Evolutionary conservation across 2,329 filamentous ascomycete genomes (phyloP), one percentile per base, ranked within the genome.

Genomic region (Penicillium sp.): DNA sequence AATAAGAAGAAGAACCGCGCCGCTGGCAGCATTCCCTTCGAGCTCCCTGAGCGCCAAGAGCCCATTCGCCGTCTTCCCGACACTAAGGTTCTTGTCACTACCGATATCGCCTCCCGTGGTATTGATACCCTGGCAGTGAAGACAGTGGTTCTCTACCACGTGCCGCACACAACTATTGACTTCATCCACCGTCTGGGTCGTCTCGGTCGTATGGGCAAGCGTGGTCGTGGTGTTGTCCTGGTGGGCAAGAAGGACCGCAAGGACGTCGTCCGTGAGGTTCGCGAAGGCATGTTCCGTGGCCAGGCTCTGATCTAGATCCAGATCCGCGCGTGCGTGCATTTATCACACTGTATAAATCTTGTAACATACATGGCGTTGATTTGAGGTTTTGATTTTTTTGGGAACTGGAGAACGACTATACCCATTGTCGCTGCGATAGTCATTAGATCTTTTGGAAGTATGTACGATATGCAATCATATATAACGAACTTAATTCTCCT

Each of bases 121-220:
- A 96, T 99, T 67, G 94, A 99, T 74, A 99, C 94, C 0, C 77
- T 97, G 31, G 89, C 91, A 19, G 93, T 97, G 19, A 84, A 90
- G 56, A 91, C 96, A 65, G 94, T 99, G 51, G 88, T 99, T 53
- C 78, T 99, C 27, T 97, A 96, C 74, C 92, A 99, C 72, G 93
- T 99, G n/a, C 94, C 94, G 5, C 93, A 97, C 71, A 96, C 91
- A 0, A 96, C 92, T 0, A 95, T 99, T 59, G 95, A 99, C 75
- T 99, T 99, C 69, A 97, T 99, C 69, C 95, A 99, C 75, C 88
- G 95, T 16, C 84, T 97, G 5, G 94, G 94, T 16, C 84, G 94
- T 56, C 91, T 94, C 1, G 94, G 94, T 0, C 85, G 94, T 34
- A 97, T 97, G 91, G 92, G 92, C 3, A 84, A 92, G 60, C 84